Base-by-base conservation (phyloP, 129 eudicot species). In the Helichrysum umbraculigerum region DNA sequence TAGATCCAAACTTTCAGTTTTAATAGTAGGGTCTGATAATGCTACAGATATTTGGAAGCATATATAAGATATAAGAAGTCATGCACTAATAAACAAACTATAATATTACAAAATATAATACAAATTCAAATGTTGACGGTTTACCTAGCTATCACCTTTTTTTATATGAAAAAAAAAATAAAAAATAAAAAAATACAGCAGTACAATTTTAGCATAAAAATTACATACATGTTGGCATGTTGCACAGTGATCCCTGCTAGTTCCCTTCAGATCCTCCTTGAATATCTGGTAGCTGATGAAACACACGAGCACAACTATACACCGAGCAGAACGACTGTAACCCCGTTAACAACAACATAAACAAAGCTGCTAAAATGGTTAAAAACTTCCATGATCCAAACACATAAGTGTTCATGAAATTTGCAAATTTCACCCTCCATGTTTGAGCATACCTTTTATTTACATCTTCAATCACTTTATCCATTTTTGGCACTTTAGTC, bases 401-500 rank as follows among this genome's bases (percentile, higher is more conserved):
- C 30, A 84, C 86, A 77, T 86, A 81, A 1, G 11, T 39, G 76
- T 75, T 84, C 80, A 90, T 28, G 64, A 82, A 83, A 12, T 75
- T 87, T 4, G 71, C 62, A 25, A 82, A 9, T 44, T 75, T 90
- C 10, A 87, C 86, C 72, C 69, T 85, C 96, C 92, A 87, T 28
- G 74, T 85, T 41, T 78, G 83, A 28, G 61, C 59, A 50, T 90
- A 86, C 67, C 67, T 82, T 56, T 68, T 78, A 67, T 90, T 90
- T 73, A 90, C 92, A 63, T 87, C 90, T 66, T 63, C 88, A 77
- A 90, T 85, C 73, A 84, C 89, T 52, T 86, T 80, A 33, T 87
- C 96, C 70, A 90, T 42, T 44, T 52, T 64, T 3, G 80, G 77
- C 35, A 88, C 92, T 73, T 82, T 90, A 1, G 96, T 87, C 34